Conservation (phyloP, 169 alveolate genomes). For the Plasmodium inui region DNA sequence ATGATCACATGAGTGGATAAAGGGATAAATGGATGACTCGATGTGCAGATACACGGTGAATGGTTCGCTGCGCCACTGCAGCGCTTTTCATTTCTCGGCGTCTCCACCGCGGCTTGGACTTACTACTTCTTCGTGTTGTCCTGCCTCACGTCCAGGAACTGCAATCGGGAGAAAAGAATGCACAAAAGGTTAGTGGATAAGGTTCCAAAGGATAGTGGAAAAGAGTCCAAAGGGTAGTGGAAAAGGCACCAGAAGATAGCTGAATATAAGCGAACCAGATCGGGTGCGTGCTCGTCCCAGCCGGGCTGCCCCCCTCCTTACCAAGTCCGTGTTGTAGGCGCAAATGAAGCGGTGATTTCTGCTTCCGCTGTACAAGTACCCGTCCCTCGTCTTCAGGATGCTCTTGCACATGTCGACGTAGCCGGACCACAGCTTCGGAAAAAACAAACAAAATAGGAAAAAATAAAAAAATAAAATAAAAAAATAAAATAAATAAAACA, state of each 20-base stretch:
- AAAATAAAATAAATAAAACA: background rate
- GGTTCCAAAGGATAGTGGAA: background rate
- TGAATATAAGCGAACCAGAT: background rate
- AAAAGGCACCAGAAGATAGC: background rate
- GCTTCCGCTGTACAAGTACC: slow-evolving; percentile 28
- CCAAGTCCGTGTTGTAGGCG: slow-evolving; percentile 50
- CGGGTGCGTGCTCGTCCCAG: background rate
- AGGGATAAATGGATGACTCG: background rate
- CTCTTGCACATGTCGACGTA: slow-evolving; percentile 57
- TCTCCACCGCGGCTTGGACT: background rate
- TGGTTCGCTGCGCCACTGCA: too few species aligned
- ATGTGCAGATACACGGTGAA: background rate
- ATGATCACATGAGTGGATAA: background rate
- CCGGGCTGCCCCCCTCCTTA: background rate
- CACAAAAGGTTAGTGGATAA: background rate
- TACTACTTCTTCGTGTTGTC: slow-evolving; percentile 21
- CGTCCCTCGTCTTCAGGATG: slow-evolving; percentile 27
- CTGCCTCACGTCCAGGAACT: slow-evolving; percentile 32
- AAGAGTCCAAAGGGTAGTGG: background rate
- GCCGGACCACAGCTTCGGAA: slow-evolving; percentile 33
- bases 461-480: background rate
- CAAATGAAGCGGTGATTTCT: slow-evolving; percentile 26
- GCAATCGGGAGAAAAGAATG: background rate
- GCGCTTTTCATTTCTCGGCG: background rate
- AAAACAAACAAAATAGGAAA: too few species aligned